Evolutionary conservation across 1,284 basidiomycete genomes (phyloP), one percentile per base, ranked within the genome.

Genomic region (Papiliotrema fonsecae): DNA sequence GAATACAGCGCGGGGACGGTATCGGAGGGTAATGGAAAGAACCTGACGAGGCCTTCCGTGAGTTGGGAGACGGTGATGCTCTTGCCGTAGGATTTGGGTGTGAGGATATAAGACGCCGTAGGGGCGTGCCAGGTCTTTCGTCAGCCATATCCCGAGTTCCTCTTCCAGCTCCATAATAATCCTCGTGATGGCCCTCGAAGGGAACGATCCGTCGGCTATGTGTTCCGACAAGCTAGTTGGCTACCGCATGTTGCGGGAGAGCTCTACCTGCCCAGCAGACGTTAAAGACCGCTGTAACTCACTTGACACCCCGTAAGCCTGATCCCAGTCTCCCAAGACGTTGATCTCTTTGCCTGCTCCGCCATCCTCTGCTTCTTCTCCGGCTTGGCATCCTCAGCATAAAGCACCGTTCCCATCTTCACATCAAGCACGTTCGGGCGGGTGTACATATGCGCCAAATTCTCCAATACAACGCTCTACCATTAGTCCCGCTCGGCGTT

Each of bases 281-380:
- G n/a, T n/a, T n/a, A n/a, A n/a, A n/a, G n/a, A n/a, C n/a, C n/a
- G n/a, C n/a, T 22, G 13, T 41, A 19, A 68, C 81, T 51, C 50
- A 91, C 92, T 78, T 90, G 87, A 71, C 89, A 96, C 1, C 88
- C 93, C 1, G 91, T 96, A 36, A 96, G 67, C 22, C 90, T 75
- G 2, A 97, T 58, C 0, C 93, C 93, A 1, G 83, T 87, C 65
- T 83, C 78, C 1, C 78, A 69, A 3, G 82, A 85, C 0, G 93
- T 97, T 2, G 88, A 86, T 21, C 78, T 75, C 30, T 73, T 75
- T 1, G 90, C 87, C 3, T 79, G 79, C 63, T 82, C 78, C 48
- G 81, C 76, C 91, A 94, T 93, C 28, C 88, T 79, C 44, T 74
- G 78, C 49, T 80, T 78, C 75, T 97, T 97, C 57, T 88, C 88